Evolutionary conservation across 495 filamentous ascomycete genomes (phyloP), one percentile per base, ranked within the genome.

Genomic region (Trichoderma asperelloides): DNA sequence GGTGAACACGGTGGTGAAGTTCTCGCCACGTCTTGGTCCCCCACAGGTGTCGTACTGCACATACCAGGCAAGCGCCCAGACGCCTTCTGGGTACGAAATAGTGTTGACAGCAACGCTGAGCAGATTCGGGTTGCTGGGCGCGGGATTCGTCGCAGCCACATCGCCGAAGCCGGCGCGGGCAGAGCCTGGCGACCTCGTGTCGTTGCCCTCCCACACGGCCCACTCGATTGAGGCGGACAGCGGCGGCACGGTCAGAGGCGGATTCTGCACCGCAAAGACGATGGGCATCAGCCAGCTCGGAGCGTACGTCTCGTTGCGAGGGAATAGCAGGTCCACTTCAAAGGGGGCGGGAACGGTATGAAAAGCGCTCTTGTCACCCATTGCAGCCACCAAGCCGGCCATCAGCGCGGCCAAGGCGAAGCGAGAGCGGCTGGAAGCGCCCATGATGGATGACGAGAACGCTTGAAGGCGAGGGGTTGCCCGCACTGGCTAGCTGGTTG

Each of bases 281-380:
- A 78, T 63, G 45, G 79, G 79, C 27, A 79, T 71, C 16, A 57
- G 41, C 11, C 66, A 18, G 8, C 69, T 66, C 21, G 79, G 78
- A 67, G 75, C 70, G 67, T 79, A 80, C 41, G 78, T 79, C 15
- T 75, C 75, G 62, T 80, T 80, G 68, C 72, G 78, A 18, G 79
- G 77, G 68, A 79, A 80, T 49, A 78, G 49, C 11, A 79, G 64
- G 69, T 78, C 75, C 45, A 78, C 69, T 69, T 80, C 79, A 33
- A 63, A 41, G 15, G 23, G 6, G 62, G 18, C 62, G 18, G 62
- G 49, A 6, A 27, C 23, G 23, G 18, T 27, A 27, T 18, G n/a
- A 55, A 6, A 27, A 55, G n/a, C 18, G 21, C 45, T n/a, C 18
- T 55, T 55, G 12, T 47, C 43, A 18, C 43, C 43, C 43, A 55